Base-by-base conservation (phyloP, 805 yeast genomes). In the Suhomyces canberraensis region DNA sequence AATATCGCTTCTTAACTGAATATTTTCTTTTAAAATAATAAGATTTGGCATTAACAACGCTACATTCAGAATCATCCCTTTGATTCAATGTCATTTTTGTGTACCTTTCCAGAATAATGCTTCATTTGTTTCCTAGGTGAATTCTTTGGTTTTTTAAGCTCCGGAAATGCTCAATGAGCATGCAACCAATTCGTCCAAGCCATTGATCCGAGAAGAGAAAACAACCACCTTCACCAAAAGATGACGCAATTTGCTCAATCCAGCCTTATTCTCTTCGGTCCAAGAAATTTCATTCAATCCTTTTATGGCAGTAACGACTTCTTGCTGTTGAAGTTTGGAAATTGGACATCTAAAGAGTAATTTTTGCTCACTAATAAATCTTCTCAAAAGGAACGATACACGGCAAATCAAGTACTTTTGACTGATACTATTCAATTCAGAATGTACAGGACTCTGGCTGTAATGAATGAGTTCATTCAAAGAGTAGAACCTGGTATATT, bases 261-360 rank as follows among this genome's bases (percentile, higher is more conserved):
- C 21, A 8, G 15, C 16, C 30, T 18, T 11, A 16, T 37, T 37
- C 16, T 29, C 41, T 6, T 24, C 14, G 4, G 37, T 18, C 11
- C 33, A 19, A 11, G 21, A 14, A 1, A 25, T 18, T n/a, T 27
- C 16, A 2, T 28, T 26, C 16, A 22, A 30, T 17, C 31, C 84
- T 83, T 3, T 55, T 40, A 16, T 81, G 46, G 79, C 48, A 0
- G 64, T 48, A 9, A 45, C 43, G n/a, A 89, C 50, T 54, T 90
- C 98, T 4, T 63, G 58, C 36, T 75, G 75, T 46, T 86, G 87
- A 6, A 84, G 56, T 26, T 73, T 68, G 0, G 91, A 76, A 11
- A 84, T 63, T 1, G 97, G 97, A 35, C 74, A 74, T 20, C 57
- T 64, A 24, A 79, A 76, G 4, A 81, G 52, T 9, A 89, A 59